Conservation (phyloP, 1,139 yeast genomes). For the Blastobotrys illinoisensis region DNA sequence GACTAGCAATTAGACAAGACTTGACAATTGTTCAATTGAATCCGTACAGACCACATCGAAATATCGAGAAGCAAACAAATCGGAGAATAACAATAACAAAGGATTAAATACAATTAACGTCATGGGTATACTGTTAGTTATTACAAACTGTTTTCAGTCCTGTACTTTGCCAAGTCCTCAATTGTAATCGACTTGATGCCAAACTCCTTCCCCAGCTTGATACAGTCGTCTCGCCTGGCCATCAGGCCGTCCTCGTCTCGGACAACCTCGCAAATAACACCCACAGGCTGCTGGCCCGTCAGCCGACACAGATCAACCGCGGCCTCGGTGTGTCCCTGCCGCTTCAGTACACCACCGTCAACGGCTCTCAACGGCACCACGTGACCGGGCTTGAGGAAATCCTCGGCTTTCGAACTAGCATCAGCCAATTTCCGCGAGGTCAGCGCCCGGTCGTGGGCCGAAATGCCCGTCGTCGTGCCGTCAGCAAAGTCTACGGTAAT, state of each 20-base stretch:
- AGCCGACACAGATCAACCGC: constrained; percentile 81
- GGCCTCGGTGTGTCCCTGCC: constrained; percentile 99
- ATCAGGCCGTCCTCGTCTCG: constrained; percentile 89
- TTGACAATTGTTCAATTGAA: too few species aligned
- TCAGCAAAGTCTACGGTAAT: constrained; percentile 73
- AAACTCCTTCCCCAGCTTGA: constrained; percentile 57
- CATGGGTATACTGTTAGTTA: not conserved
- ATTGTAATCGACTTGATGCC: constrained; percentile 73
- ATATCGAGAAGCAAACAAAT: too few species aligned
- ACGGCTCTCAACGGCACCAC: constrained; percentile 87
- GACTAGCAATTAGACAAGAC: too few species aligned
- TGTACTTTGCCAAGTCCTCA: constrained; percentile 61
- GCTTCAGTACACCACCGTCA: constrained; percentile 70
- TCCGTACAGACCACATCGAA: too few species aligned
- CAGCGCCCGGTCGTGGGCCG: constrained; percentile 88
- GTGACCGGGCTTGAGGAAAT: constrained; percentile 90
- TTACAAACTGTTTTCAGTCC: constrained; percentile 1
- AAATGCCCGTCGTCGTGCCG: constrained; percentile 96
- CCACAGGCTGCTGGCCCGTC: constrained; percentile 79
- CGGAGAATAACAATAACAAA: too few species aligned
- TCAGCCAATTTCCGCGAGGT: constrained; percentile 73
- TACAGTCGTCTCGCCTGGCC: constrained; percentile 91
- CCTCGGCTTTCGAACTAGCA: constrained; percentile 48
- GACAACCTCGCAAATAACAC: constrained; percentile 90
- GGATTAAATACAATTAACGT: too few species aligned